Percentiles rank a stretch among this genome's conserved stretches.
Conservation (phyloP, 345 rosid species). For the Eucalyptus sideroxylon region DNA sequence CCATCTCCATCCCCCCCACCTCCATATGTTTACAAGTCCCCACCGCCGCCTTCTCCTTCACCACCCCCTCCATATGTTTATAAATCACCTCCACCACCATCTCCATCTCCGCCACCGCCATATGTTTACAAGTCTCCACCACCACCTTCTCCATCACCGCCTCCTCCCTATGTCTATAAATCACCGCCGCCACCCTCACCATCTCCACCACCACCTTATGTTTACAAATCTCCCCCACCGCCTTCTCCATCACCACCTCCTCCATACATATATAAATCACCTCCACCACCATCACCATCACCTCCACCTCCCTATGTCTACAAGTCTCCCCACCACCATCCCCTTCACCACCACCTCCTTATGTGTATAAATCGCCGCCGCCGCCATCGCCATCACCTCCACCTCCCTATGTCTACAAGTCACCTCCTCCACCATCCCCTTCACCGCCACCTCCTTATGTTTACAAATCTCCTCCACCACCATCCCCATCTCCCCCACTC, state of each 20-base stretch:
- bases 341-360: background rate
- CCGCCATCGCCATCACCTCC: background rate
- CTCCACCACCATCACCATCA: background rate
- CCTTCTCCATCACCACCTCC: background rate
- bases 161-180: background rate
- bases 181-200: background rate
- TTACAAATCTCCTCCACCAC: background rate
- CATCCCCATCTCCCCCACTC: background rate
- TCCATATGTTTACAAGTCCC: background rate
- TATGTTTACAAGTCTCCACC: background rate
- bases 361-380: background rate
- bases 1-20: background rate
- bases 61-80: background rate
- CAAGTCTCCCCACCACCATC: constrained; percentile 7
- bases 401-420: background rate
- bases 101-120: background rate
- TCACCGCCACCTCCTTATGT: background rate
- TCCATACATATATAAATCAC: background rate
- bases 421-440: background rate
- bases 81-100: background rate
- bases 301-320: background rate
- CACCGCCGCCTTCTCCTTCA: background rate
- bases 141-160: background rate
- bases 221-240: background rate
- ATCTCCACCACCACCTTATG: background rate